A percentile compares a stretch with the other conserved stretches of the same genome.
These are phyloP conservation scores for Ramularia endophylla DNA, from an alignment of 2,329 filamentous ascomycete species.

Conservation along the genomic window DNA sequence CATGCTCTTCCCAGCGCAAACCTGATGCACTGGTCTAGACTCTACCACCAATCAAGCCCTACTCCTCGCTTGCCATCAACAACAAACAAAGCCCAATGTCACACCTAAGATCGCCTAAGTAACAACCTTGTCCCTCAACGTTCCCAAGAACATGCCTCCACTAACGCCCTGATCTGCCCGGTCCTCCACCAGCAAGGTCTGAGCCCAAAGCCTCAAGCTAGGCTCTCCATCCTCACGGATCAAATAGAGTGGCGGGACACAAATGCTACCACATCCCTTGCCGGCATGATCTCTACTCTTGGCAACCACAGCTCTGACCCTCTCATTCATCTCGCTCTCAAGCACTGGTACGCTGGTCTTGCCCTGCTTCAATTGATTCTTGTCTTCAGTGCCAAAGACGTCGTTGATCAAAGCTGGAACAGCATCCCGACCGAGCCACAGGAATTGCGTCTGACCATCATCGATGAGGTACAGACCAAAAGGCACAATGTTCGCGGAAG, in stretches of 20 bases:
- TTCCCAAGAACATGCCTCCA: slow-evolving; percentile 87
- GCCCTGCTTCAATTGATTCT: slow-evolving; percentile 79
- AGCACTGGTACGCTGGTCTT: slow-evolving; percentile 82
- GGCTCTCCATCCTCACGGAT: slow-evolving; percentile 95
- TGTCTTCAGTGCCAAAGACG: slow-evolving; percentile 83
- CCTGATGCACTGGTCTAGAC: no score
- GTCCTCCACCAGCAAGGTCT: slow-evolving; percentile 92
- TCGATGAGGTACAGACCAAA: slow-evolving; percentile 96
- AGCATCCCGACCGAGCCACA: slow-evolving; percentile 91
- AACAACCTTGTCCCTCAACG: slow-evolving; percentile 84
- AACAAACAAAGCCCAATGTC: neutral
- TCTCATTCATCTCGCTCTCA: slow-evolving; percentile 95
- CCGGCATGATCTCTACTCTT: slow-evolving; percentile 86
- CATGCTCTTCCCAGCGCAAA: no score
- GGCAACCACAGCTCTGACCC: slow-evolving; percentile 79
- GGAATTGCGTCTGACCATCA: slow-evolving; percentile 93
- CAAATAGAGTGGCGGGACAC: slow-evolving; percentile 87
- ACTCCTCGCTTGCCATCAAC: neutral
- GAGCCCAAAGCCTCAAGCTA: slow-evolving; percentile 90
- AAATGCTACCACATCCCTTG: slow-evolving; percentile 85
- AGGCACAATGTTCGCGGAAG: slow-evolving; percentile 77
- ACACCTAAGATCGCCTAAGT: slow-evolving; percentile 16
- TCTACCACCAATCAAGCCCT: neutral
- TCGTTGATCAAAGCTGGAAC: slow-evolving; percentile 83
- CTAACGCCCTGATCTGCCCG: slow-evolving; percentile 90